Evolutionary conservation across 106 monocot genomes (phyloP).

Genomic region (Phalaenopsis aphrodite): DNA sequence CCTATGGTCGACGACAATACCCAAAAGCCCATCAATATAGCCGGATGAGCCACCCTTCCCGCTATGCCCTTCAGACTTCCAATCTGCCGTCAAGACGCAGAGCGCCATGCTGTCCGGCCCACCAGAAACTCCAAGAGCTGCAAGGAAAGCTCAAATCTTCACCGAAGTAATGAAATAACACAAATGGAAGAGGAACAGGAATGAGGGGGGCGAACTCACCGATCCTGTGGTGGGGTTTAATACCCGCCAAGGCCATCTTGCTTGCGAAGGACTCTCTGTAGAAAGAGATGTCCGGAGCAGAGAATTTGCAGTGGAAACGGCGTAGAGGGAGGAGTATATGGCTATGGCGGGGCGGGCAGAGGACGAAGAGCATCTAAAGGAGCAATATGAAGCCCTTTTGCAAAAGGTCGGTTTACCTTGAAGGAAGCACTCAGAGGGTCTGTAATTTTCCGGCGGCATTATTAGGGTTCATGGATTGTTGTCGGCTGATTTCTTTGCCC

Average conservation of each 20-base stretch:
- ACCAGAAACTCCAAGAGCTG: constrained; percentile 92
- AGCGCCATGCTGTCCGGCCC: constrained; percentile 96
- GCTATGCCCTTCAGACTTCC: constrained; percentile 44
- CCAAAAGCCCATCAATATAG: constrained; percentile 70
- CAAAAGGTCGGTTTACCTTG: neutral
- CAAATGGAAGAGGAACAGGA: neutral
- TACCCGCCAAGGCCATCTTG: constrained; percentile 80
- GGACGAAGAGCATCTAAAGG: constrained; percentile 19
- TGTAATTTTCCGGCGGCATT: neutral
- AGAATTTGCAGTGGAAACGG: constrained; percentile 36
- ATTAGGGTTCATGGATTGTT: neutral
- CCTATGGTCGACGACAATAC: constrained; percentile 84
- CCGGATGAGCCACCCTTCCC: constrained; percentile 15
- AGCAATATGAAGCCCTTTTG: neutral
- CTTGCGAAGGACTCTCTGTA: constrained; percentile 60
- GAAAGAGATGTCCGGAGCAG: constrained; percentile 25
- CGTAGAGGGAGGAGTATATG: constrained; percentile 43
- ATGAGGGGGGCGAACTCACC: constrained; percentile 22
- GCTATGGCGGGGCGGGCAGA: constrained; percentile 15
- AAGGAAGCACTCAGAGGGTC: neutral
- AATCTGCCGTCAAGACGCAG: constrained; percentile 63
- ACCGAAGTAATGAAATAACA: neutral
- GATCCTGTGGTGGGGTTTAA: constrained; percentile 82
- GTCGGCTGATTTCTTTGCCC: too few species aligned
- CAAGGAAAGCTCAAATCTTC: neutral